Evolutionary conservation across 768 basidiomycete genomes (phyloP).

Genomic region (Botryobasidium botryosum): DNA sequence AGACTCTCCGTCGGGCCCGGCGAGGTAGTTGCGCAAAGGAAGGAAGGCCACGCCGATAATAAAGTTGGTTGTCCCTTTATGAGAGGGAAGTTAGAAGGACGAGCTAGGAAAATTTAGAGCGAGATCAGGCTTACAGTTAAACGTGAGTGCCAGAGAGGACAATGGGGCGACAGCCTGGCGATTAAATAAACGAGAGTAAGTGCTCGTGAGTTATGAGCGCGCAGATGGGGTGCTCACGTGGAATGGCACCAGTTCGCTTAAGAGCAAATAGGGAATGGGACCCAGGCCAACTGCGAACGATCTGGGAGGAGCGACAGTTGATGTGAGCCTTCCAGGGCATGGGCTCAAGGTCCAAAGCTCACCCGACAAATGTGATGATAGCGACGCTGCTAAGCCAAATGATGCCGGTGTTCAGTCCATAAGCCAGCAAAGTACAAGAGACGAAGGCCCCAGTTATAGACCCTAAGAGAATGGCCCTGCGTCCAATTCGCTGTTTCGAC

Average conservation of each 20-base stretch:
- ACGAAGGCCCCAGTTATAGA: constrained; percentile 2
- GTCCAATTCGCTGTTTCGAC: not conserved
- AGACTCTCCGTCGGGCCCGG: constrained; percentile 34
- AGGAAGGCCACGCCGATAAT: constrained; percentile 71
- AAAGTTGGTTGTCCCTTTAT: constrained; percentile 69
- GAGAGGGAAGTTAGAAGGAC: constrained; percentile 1
- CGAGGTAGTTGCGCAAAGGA: constrained; percentile 59
- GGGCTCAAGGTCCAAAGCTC: not conserved
- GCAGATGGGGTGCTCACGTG: constrained; percentile 32
- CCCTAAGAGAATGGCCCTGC: constrained; percentile 19
- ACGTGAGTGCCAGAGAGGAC: constrained; percentile 17
- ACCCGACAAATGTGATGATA: constrained; percentile 7
- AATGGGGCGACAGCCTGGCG: constrained; percentile 17
- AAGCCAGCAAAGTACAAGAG: constrained; percentile 13
- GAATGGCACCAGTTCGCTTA: constrained; percentile 73
- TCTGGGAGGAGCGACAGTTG: constrained; percentile 22
- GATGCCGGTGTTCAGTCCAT: constrained; percentile 7
- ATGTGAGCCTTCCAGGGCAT: not conserved
- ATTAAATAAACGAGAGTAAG: not conserved
- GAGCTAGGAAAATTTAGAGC: not conserved
- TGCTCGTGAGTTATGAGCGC: not conserved
- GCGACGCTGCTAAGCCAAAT: constrained; percentile 6
- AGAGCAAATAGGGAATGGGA: constrained; percentile 83
- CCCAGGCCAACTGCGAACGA: constrained; percentile 84
- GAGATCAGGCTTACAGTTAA: constrained; percentile 16